A percentile compares a stretch with the other conserved stretches of the same genome.
These are phyloP conservation scores for Cetraspora pellucida DNA, from an alignment of 192 early-diverging fungal genomes.

Conservation along the genomic window DNA sequence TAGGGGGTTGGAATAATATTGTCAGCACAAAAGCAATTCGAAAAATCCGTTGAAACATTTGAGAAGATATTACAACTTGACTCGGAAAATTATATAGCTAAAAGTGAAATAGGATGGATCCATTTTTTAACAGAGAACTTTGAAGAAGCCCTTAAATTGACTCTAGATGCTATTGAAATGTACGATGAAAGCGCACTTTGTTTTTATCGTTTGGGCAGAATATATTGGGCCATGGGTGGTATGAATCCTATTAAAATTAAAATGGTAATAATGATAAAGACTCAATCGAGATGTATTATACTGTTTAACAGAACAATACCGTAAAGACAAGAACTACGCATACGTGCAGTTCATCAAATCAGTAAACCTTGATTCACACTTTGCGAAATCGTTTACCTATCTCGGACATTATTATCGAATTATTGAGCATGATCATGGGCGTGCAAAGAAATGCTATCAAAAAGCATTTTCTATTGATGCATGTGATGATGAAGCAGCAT, in stretches of 20 bases:
- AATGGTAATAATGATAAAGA: background rate
- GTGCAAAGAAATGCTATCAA: slow-evolving; percentile 82
- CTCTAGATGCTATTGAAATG: slow-evolving; percentile 57
- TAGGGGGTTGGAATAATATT: slow-evolving; percentile 64
- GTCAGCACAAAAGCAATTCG: slow-evolving; percentile 50
- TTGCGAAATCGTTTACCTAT: slow-evolving; percentile 69
- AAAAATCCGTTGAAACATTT: slow-evolving; percentile 62
- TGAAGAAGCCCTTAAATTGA: slow-evolving; percentile 54
- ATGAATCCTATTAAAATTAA: slow-evolving; percentile 6
- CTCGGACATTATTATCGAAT: slow-evolving; percentile 82
- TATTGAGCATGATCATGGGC: slow-evolving; percentile 62
- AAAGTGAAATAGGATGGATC: slow-evolving; percentile 74
- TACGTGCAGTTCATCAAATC: slow-evolving; percentile 71
- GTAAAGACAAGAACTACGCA: slow-evolving; percentile 62
- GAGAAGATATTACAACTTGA: slow-evolving; percentile 53
- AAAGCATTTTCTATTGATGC: slow-evolving; percentile 76
- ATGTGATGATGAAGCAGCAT: slow-evolving; percentile 66
- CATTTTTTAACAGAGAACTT: slow-evolving; percentile 53
- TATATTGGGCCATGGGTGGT: slow-evolving; percentile 81
- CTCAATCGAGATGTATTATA: background rate
- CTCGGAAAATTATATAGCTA: slow-evolving; percentile 49
- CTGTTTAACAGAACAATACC: slow-evolving; percentile 48
- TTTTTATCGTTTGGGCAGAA: slow-evolving; percentile 67
- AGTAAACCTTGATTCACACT: slow-evolving; percentile 67
- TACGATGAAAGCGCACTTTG: slow-evolving; percentile 53